These are phyloP conservation scores for Groenewaldozyma tartarivorans DNA, from an alignment of 805 yeast genomes.

Conservation along the genomic window DNA sequence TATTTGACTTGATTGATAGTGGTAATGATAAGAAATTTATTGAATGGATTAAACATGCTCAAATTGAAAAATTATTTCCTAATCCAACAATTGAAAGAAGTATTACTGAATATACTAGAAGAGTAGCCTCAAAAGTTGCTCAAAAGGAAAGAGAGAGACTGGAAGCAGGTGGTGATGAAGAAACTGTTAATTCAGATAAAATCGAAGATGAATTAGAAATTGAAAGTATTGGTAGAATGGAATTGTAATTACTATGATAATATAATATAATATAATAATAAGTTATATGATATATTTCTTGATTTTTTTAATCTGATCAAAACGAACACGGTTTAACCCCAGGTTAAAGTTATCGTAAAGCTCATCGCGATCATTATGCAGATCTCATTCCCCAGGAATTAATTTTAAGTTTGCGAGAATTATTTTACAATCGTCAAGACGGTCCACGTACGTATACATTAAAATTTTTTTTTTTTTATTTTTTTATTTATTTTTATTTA, in stretches of 20 bases:
- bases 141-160: slow-evolving; percentile 79
- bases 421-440: no score
- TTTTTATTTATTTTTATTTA: no score
- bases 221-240: slow-evolving; percentile 39
- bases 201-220: slow-evolving; percentile 80
- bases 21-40: slow-evolving; percentile 40
- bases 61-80: slow-evolving; percentile 24
- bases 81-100: slow-evolving; percentile 41
- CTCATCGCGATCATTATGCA: no score
- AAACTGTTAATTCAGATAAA: slow-evolving; percentile 73
- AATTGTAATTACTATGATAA: slow-evolving; percentile 3
- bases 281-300: no score
- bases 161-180: slow-evolving; percentile 83
- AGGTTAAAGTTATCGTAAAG: no score
- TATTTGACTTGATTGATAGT: slow-evolving; percentile 67
- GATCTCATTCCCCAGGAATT: no score
- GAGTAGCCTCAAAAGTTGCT: slow-evolving; percentile 85
- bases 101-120: slow-evolving; percentile 75
- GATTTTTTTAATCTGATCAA: no score
- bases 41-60: slow-evolving; percentile 45
- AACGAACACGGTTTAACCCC: no score
- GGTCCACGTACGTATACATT: no score
- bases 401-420: no score
- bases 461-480: no score
- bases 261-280: no score